Conservation (phyloP, 257 asterid genomes). For the Solanum pinnatisectum region DNA sequence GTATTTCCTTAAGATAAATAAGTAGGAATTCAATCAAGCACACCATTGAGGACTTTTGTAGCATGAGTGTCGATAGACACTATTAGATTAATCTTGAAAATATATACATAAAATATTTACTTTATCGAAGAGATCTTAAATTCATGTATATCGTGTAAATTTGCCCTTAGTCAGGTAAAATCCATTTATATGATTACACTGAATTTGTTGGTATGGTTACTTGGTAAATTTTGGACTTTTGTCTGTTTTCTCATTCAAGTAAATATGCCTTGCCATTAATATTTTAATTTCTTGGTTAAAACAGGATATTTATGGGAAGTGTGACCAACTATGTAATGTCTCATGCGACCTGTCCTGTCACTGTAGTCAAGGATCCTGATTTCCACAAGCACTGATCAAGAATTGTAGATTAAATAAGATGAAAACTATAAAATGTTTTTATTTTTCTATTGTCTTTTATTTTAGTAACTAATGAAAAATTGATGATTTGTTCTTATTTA, state of each 20-base stretch:
- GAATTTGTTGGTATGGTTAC: not conserved
- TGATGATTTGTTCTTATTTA: not conserved
- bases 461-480: not conserved
- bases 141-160: fast-evolving
- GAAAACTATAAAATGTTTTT: not conserved
- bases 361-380: conserved; percentile 65
- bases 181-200: fast-evolving
- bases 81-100: not conserved
- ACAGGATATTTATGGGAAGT: conserved; percentile 74
- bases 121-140: fast-evolving
- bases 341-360: conserved; percentile 60
- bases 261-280: not conserved
- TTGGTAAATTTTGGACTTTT: not conserved
- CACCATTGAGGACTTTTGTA: not conserved
- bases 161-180: fast-evolving
- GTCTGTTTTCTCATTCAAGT: not conserved
- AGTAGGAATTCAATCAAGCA: not conserved
- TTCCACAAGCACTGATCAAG: conserved; percentile 30
- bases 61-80: not conserved
- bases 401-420: not conserved
- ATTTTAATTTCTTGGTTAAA: not conserved
- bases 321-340: conserved; percentile 54
- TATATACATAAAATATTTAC: fast-evolving
- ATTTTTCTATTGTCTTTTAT: not conserved
- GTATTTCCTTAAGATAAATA: not conserved